A percentile compares a stretch with the other conserved stretches of the same genome.
Conservation (phyloP, 345 rosid species). For the Moringa oleifera region DNA sequence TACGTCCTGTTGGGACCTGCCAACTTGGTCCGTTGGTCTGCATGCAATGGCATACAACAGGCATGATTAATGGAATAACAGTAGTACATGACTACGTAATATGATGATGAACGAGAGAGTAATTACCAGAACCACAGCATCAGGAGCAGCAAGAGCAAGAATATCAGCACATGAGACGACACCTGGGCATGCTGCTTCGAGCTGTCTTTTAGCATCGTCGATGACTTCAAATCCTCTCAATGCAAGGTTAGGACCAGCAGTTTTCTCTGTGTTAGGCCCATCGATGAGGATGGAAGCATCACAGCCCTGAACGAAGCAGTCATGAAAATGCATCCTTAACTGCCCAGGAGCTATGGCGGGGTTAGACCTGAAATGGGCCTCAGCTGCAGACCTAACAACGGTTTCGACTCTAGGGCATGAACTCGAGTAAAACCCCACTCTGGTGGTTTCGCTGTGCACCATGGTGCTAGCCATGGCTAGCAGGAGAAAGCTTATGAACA, state of each 20-base stretch:
- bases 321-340: slow-evolving; percentile 57
- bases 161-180: slow-evolving; percentile 59
- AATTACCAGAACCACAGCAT: slow-evolving; percentile 39
- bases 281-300: slow-evolving; percentile 44
- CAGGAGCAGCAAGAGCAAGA: slow-evolving; percentile 48
- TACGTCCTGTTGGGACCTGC: slow-evolving; percentile 31
- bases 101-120: not conserved
- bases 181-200: slow-evolving; percentile 46
- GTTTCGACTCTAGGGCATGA: slow-evolving; percentile 44
- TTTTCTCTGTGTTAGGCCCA: slow-evolving; percentile 41
- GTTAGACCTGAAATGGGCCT: slow-evolving; percentile 21
- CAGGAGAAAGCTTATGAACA: too few relatives aligned
- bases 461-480: too few relatives aligned
- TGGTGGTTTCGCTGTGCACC: too few relatives aligned
- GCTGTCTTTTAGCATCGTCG: slow-evolving; percentile 41
- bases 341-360: slow-evolving; percentile 40
- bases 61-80: too few relatives aligned
- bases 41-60: too few relatives aligned
- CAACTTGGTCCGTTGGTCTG: slow-evolving; percentile 35
- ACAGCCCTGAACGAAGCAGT: slow-evolving; percentile 47
- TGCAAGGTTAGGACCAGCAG: slow-evolving; percentile 37
- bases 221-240: slow-evolving; percentile 46
- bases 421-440: slow-evolving; percentile 27
- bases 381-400: slow-evolving; percentile 33
- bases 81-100: too few relatives aligned